A percentile compares a stretch with the other conserved stretches of the same genome.
These are phyloP conservation scores for Schizochytrium sp. DNA, from an alignment of 108 stramenopile species.

Conservation along the genomic window DNA sequence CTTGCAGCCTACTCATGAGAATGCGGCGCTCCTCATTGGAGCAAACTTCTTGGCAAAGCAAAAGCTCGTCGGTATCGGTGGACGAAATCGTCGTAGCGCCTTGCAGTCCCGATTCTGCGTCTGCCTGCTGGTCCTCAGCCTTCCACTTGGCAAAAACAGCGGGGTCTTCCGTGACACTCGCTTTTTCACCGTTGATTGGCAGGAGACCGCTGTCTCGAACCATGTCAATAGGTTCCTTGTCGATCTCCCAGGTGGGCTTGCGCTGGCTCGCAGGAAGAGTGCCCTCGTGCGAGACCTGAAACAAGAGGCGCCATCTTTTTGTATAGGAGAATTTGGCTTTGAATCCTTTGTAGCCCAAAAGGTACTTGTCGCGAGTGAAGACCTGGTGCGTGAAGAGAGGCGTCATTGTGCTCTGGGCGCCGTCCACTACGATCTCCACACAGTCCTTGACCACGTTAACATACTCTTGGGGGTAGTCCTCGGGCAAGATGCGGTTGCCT, in stretches of 20 bases:
- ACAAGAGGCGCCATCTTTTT: neutral
- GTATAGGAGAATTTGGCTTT: neutral
- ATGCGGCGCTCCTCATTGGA: neutral
- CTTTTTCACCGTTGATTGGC: neutral
- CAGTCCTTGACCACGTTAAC: neutral
- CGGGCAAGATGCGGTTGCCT: neutral
- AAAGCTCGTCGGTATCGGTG: neutral
- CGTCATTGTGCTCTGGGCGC: neutral
- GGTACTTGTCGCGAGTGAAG: neutral
- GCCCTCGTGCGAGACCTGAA: neutral
- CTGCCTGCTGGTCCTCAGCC: neutral
- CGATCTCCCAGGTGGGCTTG: neutral
- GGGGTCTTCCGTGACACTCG: neutral
- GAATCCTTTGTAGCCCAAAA: neutral
- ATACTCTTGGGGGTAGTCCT: neutral
- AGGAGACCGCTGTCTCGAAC: neutral
- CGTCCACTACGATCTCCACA: neutral
- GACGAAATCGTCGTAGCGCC: neutral
- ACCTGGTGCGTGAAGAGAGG: neutral
- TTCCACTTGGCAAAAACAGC: neutral
- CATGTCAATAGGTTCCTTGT: neutral
- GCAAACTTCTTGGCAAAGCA: neutral
- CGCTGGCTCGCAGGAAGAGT: neutral
- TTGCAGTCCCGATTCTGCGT: neutral
- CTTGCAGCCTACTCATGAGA: neutral